These are phyloP conservation scores for Ustilago curta DNA, from an alignment of 1,284 basidiomycete species.

Conservation along the genomic window DNA sequence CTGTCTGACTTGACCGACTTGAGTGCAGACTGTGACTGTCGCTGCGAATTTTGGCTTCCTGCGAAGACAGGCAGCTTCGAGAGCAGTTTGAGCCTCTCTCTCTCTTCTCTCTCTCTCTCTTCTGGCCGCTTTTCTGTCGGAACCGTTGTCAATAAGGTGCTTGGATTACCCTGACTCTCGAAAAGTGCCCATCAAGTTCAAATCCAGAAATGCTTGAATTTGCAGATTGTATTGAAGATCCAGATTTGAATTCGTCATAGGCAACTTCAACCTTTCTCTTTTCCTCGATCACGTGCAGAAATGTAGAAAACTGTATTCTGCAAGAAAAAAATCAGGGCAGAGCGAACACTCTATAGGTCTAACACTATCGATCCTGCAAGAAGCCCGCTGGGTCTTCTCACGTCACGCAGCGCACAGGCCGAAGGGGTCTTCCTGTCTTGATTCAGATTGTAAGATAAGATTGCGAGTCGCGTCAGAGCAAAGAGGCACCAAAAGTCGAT, in stretches of 20 bases:
- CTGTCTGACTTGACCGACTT: neutral
- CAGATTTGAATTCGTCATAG: neutral
- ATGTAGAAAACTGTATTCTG: neutral
- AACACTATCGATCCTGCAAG: neutral
- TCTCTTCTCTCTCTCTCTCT: no score
- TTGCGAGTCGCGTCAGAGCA: neutral
- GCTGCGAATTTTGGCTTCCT: neutral
- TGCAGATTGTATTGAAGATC: neutral
- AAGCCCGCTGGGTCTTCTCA: neutral
- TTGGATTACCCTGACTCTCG: neutral
- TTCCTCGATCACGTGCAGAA: neutral
- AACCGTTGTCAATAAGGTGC: neutral
- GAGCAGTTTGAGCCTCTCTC: no score
- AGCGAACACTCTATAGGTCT: neutral
- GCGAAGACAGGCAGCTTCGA: slow-evolving; percentile 2
- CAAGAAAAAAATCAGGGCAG: neutral
- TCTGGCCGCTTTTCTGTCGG: neutral
- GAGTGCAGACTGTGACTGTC: slow-evolving; percentile 6
- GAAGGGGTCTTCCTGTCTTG: neutral
- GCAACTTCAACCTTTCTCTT: neutral
- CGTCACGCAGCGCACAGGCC: neutral
- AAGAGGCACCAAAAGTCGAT: neutral
- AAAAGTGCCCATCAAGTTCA: neutral
- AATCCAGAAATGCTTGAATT: no score
- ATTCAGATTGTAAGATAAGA: neutral